Base-by-base conservation (phyloP, 1,284 basidiomycete species). In the Tylopilus sp. region DNA sequence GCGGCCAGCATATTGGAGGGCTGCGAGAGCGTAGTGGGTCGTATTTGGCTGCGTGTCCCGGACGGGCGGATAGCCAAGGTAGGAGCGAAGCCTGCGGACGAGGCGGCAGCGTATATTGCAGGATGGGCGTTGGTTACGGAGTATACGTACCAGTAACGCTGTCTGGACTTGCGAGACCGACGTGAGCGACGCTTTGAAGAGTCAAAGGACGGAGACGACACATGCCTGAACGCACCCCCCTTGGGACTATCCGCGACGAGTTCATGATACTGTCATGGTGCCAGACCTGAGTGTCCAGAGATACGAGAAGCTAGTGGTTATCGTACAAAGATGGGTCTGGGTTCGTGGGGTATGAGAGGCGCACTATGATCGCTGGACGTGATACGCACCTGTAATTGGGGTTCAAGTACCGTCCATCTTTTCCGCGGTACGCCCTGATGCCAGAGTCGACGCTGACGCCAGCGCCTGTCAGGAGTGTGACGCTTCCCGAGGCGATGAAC, bases 371-470 rank as follows among this genome's bases (percentile, higher is more conserved):
- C 13, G 29, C 34, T 18, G 18, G 19, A 18, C 3, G 47, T 37
- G 21, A 0, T 38, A 46, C 82, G 57, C 60, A 92, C 91, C 85
- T 86, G 73, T 92, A 95, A 68, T 93, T 91, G 7, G 91, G 92
- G 66, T 94, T 93, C 78, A 88, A 82, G 70, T 94, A 94, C 55
- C 82, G 75, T 21, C 92, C 91, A 61, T 92, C 86, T 52, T 78
- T 76, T 4, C 90, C 91, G 54, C 91, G 74, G 68, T 95, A 94
- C 13, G 92, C 92, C 55, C 91, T 75, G 51, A 97, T 94, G 25
- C 93, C 93, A 16, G 86, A 90, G 65, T 97, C 93, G 18, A 96
- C 93, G 63, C 88, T 92, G 51, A 96, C 88, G 4, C 94, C 93
- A 0, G 93, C 93, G 0, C 93, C 93, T 0, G 92, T 95, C 44